Evolutionary conservation across 805 yeast genomes (phyloP).

Genomic region (Pichia cabralensis): DNA sequence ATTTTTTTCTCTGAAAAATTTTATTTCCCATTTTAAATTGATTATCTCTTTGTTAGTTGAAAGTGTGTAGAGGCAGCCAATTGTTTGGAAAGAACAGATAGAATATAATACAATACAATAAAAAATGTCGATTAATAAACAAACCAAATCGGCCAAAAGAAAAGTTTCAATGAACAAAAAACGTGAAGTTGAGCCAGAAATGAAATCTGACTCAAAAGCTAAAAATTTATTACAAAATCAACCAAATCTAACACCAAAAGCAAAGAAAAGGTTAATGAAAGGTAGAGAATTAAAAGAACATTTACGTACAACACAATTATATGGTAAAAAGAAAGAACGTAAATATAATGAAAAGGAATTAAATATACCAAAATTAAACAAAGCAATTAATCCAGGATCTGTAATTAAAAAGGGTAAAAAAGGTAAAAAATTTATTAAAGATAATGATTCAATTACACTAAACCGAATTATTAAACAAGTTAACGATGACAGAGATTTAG

Average conservation of each 20-base stretch:
- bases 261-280: slow-evolving; percentile 38
- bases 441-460: slow-evolving; percentile 51
- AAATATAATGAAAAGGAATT: slow-evolving; percentile 70
- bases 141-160: slow-evolving; percentile 52
- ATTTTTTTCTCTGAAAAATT: not conserved
- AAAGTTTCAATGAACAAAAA: slow-evolving; percentile 40
- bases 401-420: slow-evolving; percentile 67
- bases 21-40: not conserved
- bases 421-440: slow-evolving; percentile 71
- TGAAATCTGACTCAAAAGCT: slow-evolving; percentile 55
- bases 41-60: too few relatives aligned
- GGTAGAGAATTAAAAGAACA: slow-evolving; percentile 54
- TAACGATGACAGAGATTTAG: slow-evolving; percentile 69
- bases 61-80: too few relatives aligned
- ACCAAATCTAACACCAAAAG: slow-evolving; percentile 52
- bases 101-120: not conserved
- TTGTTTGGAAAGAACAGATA: not conserved
- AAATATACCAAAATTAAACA: slow-evolving; percentile 70
- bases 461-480: slow-evolving; percentile 69
- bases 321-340: slow-evolving; percentile 51
- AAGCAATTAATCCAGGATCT: slow-evolving; percentile 77
- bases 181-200: slow-evolving; percentile 56
- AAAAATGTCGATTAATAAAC: slow-evolving; percentile 27
- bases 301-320: slow-evolving; percentile 51
- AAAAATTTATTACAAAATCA: slow-evolving; percentile 51